phyloP scores from a whole-genome alignment of 495 filamentous ascomycete genomes.

The Penicillium verhagenii region DNA sequence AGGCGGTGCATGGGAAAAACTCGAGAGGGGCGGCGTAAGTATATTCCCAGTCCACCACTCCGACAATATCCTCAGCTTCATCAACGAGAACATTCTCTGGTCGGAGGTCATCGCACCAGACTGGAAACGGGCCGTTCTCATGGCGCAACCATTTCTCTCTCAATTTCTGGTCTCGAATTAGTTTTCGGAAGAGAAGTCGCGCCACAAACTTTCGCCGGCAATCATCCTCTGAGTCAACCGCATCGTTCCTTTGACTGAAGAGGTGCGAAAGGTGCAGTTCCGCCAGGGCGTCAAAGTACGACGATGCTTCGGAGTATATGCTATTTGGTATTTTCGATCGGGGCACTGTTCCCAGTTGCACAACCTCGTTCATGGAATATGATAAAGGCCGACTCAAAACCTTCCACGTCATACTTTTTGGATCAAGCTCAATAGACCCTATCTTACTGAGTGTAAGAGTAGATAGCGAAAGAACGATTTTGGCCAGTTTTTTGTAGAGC shows the following conservation, averaged over 20 bases:
- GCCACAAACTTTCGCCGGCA: constrained; percentile 12
- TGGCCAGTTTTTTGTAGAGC: constrained; percentile 8
- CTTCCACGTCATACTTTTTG: constrained; percentile 10
- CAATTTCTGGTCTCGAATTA: neutral
- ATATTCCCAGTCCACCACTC: constrained; percentile 7
- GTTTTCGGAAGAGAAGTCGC: constrained; percentile 10
- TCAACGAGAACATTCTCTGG: no score
- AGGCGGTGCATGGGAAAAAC: constrained; percentile 5
- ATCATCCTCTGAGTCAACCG: constrained; percentile 9
- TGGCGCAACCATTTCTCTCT: neutral
- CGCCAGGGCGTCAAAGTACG: constrained; percentile 36
- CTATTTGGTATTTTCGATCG: constrained; percentile 34
- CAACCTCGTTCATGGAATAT: constrained; percentile 31
- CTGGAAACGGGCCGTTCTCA: no score
- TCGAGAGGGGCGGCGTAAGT: constrained; percentile 4
- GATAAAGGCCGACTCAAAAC: constrained; percentile 13
- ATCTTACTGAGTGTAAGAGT: constrained; percentile 2
- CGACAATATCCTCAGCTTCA: constrained; percentile 1
- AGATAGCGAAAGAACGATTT: constrained; percentile 4
- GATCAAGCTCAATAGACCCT: constrained; percentile 5
- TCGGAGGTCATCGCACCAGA: no score
- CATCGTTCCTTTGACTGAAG: constrained; percentile 46
- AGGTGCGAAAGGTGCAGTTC: constrained; percentile 43
- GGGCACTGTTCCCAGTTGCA: constrained; percentile 25
- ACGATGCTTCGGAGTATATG: constrained; percentile 34